These are phyloP conservation scores for Collybia nuda DNA, from an alignment of 768 basidiomycete genomes.

Conservation along the genomic window DNA sequence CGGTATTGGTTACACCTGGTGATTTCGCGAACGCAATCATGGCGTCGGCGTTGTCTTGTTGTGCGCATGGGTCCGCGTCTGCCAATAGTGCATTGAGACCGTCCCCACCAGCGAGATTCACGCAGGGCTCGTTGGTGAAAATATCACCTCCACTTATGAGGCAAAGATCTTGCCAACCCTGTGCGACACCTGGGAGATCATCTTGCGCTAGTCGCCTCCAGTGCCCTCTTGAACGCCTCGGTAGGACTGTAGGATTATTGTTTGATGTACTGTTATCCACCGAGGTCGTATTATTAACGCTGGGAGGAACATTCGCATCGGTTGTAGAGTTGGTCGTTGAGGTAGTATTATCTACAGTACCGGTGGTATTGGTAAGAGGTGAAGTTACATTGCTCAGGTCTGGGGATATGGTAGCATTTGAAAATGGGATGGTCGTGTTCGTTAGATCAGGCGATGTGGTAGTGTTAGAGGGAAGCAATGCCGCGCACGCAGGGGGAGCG, in stretches of 20 bases:
- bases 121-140: slow-evolving; percentile 39
- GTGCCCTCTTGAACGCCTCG: slow-evolving; percentile 12
- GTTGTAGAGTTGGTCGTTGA: slow-evolving; percentile 1
- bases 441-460: slow-evolving; percentile 15
- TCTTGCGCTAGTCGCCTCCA: slow-evolving; percentile 23
- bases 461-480: slow-evolving; percentile 16
- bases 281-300: background rate
- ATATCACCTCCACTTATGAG: slow-evolving; percentile 39
- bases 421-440: slow-evolving; percentile 19
- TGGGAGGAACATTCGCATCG: too few species aligned
- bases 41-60: slow-evolving; percentile 46
- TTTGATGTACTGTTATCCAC: slow-evolving; percentile 14
- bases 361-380: too few species aligned
- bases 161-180: slow-evolving; percentile 46
- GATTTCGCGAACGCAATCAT: slow-evolving; percentile 55
- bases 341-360: background rate
- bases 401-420: slow-evolving; percentile 10
- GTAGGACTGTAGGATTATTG: slow-evolving; percentile 1
- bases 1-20: slow-evolving; percentile 34
- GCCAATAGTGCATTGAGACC: slow-evolving; percentile 45
- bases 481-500: slow-evolving; percentile 30
- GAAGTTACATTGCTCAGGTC: too few species aligned
- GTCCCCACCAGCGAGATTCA: slow-evolving; percentile 35
- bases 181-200: slow-evolving; percentile 35
- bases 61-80: slow-evolving; percentile 44